Base-by-base conservation (phyloP, 345 rosid species). In the Syzygium aqueum region DNA sequence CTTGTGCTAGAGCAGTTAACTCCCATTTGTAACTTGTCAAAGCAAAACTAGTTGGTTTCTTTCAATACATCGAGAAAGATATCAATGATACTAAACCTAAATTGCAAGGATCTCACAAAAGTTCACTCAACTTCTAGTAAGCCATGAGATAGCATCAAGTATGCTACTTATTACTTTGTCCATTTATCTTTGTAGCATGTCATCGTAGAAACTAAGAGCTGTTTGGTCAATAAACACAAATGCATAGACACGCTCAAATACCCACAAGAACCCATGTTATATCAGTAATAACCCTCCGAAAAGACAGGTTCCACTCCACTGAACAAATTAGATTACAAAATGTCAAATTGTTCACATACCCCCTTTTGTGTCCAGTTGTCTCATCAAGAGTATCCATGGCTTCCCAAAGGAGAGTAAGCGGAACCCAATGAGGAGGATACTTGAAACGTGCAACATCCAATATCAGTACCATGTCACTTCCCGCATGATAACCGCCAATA, bases 351-450 rank as follows among this genome's bases (percentile, higher is more conserved):
- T 54, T 19, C 80, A 37, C 88, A 56, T 92, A 97, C 98, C 98
- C 98, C 92, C 98, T 95, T n/a, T 6, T 90, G 86, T 93, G 94
- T 67, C 95, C 95, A 33, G 97, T 96, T 91, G 91, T 91, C 88
- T 73, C 93, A 89, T 94, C 98, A 89, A 92, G 85, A 15, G 85
- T 94, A 86, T 95, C 89, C 99, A 97, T 95, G 84, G 98, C 98
- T 88, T 96, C 95, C 99, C 99, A 97, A 85, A 97, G 99, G 90
- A 97, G 97, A 40, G 84, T 88, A 87, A 97, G 90, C 57, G 99
- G 99, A 91, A 97, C 95, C 99, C 99, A 97, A 37, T 95, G 99
- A 52, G 99, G 98, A 89, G 99, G 98, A 94, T 96, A 97, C 93
- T 97, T 96, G 88, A 95, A 97, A 85, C 98, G 97, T 63, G 99